Evolutionary conservation across 1,284 basidiomycete genomes (phyloP).

Genomic region (Ustilago curta): DNA sequence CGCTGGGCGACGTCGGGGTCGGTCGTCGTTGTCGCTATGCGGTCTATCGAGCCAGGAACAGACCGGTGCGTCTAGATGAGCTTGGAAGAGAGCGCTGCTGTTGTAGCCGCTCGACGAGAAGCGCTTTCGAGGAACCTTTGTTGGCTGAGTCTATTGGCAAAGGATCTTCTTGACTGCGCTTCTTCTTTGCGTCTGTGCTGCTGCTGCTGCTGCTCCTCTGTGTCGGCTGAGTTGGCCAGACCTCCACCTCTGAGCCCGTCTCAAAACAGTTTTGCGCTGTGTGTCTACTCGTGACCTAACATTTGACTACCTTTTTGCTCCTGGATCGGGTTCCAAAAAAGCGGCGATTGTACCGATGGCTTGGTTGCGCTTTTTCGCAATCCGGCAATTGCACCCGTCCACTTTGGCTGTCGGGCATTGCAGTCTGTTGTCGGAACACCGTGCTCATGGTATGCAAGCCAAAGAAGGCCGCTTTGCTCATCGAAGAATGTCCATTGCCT

Average conservation of each 20-base stretch:
- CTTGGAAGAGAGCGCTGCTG: not conserved
- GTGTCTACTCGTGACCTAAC: no score
- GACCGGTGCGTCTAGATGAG: not conserved
- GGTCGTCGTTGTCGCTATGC: not conserved
- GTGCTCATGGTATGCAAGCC: no score
- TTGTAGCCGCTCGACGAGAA: not conserved
- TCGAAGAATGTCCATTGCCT: not conserved
- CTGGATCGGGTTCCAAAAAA: no score
- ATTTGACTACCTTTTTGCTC: no score
- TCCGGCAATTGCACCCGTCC: no score
- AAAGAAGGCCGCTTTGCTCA: not conserved
- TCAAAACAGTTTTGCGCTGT: no score
- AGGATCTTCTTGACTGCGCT: slow-evolving; percentile 3
- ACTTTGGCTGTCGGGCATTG: no score
- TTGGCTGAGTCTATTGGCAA: slow-evolving; percentile 16
- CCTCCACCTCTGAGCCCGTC: slow-evolving; percentile 8
- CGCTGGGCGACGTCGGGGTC: not conserved
- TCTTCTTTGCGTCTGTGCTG: no score
- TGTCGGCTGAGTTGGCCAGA: slow-evolving; percentile 5
- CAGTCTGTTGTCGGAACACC: no score
- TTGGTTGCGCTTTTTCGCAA: no score
- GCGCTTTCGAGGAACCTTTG: not conserved
- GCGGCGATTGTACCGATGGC: no score
- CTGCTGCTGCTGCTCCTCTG: no score
- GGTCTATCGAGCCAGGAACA: not conserved